phyloP scores from a whole-genome alignment of 805 yeast species.

The Teunomyces pallodes region DNA sequence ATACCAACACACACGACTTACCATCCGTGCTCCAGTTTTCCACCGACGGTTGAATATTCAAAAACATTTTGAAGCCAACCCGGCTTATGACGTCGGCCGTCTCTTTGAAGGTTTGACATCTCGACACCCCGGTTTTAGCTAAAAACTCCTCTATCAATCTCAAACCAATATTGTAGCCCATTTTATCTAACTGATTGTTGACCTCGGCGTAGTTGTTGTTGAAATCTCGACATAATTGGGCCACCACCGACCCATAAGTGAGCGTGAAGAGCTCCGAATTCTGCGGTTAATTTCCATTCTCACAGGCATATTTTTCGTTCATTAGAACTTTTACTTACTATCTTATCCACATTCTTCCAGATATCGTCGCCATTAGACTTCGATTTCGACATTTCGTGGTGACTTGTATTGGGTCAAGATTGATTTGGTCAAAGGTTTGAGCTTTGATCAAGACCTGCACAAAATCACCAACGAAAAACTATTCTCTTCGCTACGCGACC shows the following conservation, averaged over 20 bases:
- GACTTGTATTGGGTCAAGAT: background rate
- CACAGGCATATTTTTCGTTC: background rate
- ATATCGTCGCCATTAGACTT: constrained; percentile 72
- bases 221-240: constrained; percentile 84
- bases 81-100: constrained; percentile 85
- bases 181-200: constrained; percentile 77
- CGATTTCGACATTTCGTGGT: constrained; percentile 20
- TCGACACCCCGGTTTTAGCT: constrained; percentile 79
- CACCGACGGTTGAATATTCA: constrained; percentile 75
- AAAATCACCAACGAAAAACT: background rate
- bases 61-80: constrained; percentile 85
- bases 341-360: constrained; percentile 89
- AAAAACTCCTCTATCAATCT: constrained; percentile 89
- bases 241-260: constrained; percentile 91
- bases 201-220: constrained; percentile 73
- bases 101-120: constrained; percentile 77
- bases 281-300: constrained; percentile 26
- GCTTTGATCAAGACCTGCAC: background rate
- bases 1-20: constrained; percentile 66
- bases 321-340: constrained; percentile 44
- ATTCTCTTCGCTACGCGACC: background rate
- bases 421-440: background rate
- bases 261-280: constrained; percentile 92
- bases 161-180: constrained; percentile 95
- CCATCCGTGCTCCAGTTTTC: constrained; percentile 76